A percentile compares a stretch with the other conserved stretches of the same genome.
Evolutionary conservation across 164 flowering plant genomes (phyloP).

Genomic region (Tetrastigma voinierianum): DNA sequence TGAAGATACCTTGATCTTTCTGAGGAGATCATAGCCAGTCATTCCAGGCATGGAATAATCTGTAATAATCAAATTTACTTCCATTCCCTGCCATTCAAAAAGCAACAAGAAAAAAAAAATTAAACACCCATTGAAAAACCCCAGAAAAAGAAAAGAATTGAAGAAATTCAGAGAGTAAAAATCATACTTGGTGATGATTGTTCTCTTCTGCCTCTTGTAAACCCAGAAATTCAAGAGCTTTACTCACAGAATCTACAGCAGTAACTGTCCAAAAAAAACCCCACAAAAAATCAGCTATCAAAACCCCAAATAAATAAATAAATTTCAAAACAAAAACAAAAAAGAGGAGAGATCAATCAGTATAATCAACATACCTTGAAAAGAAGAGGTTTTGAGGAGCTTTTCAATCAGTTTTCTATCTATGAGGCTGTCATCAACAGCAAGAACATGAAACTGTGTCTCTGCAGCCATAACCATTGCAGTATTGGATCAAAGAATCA

Average conservation of each 20-base stretch:
- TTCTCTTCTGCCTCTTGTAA: slow-evolving; percentile 22
- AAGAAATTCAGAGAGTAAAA: background rate
- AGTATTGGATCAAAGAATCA: no score
- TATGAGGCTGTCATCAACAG: no score
- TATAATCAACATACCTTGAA: no score
- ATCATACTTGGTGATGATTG: slow-evolving; percentile 12
- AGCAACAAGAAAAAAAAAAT: background rate
- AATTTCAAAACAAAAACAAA: no score
- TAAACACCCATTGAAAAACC: background rate
- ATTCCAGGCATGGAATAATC: slow-evolving; percentile 55
- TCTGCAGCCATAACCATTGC: no score
- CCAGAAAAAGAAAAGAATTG: background rate
- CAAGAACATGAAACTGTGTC: no score
- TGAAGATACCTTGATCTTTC: slow-evolving; percentile 38
- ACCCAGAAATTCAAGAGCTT: slow-evolving; percentile 46
- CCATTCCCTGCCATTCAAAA: slow-evolving; percentile 14
- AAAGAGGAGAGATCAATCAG: no score
- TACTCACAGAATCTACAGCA: slow-evolving; percentile 45
- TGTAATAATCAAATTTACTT: slow-evolving; percentile 45
- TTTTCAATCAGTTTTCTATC: no score
- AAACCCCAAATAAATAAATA: no score
- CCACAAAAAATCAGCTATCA: background rate
- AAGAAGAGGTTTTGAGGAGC: no score
- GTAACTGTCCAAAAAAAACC: slow-evolving; percentile 32
- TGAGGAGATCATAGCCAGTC: slow-evolving; percentile 56